Evolutionary conservation across 2,329 filamentous ascomycete genomes (phyloP).

Genomic region (Alternaria metachromatica): DNA sequence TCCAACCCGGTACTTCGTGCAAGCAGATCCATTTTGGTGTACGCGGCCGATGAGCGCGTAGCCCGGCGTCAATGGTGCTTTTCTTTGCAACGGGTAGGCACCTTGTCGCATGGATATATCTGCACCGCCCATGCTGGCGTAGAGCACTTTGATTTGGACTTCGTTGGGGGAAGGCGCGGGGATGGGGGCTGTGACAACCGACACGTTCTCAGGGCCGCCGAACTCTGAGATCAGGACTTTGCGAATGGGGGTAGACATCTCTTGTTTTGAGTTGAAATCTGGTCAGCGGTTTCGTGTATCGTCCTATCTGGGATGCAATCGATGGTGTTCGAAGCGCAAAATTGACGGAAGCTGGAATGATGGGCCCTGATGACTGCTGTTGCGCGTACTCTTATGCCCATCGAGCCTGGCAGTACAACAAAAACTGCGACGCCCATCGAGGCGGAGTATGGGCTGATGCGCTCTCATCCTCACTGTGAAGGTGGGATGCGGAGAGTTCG

Average conservation of each 20-base stretch:
- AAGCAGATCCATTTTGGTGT: constrained; percentile 2
- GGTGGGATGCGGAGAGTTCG: neutral
- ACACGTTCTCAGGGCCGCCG: constrained; percentile 52
- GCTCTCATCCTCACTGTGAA: neutral
- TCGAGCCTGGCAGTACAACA: neutral
- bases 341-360: neutral
- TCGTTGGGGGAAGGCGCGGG: constrained; percentile 52
- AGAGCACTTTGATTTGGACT: constrained; percentile 57
- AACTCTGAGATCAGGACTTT: constrained; percentile 56
- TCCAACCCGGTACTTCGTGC: neutral
- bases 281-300: neutral
- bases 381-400: neutral
- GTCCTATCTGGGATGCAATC: neutral
- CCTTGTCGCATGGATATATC: constrained; percentile 61
- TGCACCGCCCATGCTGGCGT: constrained; percentile 57
- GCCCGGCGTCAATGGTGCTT: constrained; percentile 58
- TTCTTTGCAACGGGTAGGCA: constrained; percentile 55
- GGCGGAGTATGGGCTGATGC: neutral
- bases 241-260: constrained; percentile 46
- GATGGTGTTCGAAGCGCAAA: neutral
- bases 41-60: constrained; percentile 58
- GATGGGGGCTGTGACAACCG: constrained; percentile 45
- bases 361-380: neutral
- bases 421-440: neutral
- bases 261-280: neutral